These are phyloP conservation scores for Chlamydomonas eustigma DNA, from an alignment of 139 green algal genomes.

Conservation along the genomic window DNA sequence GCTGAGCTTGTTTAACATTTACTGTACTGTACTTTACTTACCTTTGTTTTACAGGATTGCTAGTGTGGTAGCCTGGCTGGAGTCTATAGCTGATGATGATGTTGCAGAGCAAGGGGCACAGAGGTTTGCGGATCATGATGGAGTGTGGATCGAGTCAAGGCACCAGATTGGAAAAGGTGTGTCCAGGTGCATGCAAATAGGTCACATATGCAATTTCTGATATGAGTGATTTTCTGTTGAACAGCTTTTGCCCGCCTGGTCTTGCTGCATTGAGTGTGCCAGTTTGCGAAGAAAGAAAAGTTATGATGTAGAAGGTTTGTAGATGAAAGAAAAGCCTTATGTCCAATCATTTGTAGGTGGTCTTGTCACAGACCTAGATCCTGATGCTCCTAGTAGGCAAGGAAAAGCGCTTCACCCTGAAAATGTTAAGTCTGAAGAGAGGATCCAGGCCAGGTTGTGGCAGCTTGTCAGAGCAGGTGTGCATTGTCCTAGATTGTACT, in stretches of 20 bases:
- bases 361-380: constrained; percentile 63
- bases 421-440: constrained; percentile 51
- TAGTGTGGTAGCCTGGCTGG: constrained; percentile 64
- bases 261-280: too few species aligned
- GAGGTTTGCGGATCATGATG: constrained; percentile 47
- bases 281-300: too few species aligned
- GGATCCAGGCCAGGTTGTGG: constrained; percentile 50
- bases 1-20: not conserved
- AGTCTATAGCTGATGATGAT: constrained; percentile 46
- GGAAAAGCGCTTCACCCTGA: constrained; percentile 6
- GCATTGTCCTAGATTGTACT: too few species aligned
- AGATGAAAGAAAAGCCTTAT: too few species aligned
- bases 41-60: constrained; percentile 32
- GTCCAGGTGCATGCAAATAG: too few species aligned
- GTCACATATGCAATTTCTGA: too few species aligned
- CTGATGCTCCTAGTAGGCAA: constrained; percentile 51
- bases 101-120: constrained; percentile 4
- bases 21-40: not conserved
- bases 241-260: too few species aligned
- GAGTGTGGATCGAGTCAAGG: constrained; percentile 65
- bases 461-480: constrained; percentile 52
- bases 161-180: constrained; percentile 7
- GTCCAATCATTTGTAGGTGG: constrained; percentile 23
- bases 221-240: too few species aligned
- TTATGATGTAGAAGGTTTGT: too few species aligned